A percentile compares a stretch with the other conserved stretches of the same genome.
phyloP scores from a whole-genome alignment of 352 stramenopile genomes.

The Globisporangium carolinianum region DNA sequence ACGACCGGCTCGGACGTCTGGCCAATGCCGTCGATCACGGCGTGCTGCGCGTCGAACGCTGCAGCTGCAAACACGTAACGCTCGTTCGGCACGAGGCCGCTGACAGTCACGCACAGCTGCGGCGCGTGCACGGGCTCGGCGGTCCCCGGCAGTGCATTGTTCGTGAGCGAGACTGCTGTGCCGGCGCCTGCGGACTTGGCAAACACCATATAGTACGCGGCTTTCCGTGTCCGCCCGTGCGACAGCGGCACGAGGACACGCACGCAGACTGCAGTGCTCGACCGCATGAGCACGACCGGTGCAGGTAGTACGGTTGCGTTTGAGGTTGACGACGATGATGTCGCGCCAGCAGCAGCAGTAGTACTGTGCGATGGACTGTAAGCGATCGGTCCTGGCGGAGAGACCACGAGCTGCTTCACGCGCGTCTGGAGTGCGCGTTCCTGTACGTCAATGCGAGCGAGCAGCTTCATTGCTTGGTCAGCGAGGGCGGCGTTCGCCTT shows the following conservation, averaged over 20 bases:
- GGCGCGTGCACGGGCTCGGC: constrained; percentile 35
- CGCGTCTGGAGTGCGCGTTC: constrained; percentile 31
- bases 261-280: constrained; percentile 44
- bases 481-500: constrained; percentile 20
- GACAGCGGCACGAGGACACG: constrained; percentile 26
- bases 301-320: constrained; percentile 19
- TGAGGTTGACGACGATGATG: no score
- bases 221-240: constrained; percentile 17
- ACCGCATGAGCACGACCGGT: constrained; percentile 47
- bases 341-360: no score
- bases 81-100: constrained; percentile 52
- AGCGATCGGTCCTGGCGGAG: no score
- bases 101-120: constrained; percentile 28
- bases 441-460: constrained; percentile 30
- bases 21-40: constrained; percentile 64
- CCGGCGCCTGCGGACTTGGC: constrained; percentile 60
- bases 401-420: background rate
- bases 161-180: constrained; percentile 75
- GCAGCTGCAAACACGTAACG: constrained; percentile 82
- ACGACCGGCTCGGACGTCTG: constrained; percentile 53
- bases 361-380: no score
- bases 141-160: constrained; percentile 53
- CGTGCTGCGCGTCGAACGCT: constrained; percentile 54
- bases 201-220: constrained; percentile 77
- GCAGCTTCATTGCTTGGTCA: constrained; percentile 33